Evolutionary conservation across 2,329 filamentous ascomycete genomes (phyloP), one percentile per base, ranked within the genome.

Genomic region (Monilinia fructicola): DNA sequence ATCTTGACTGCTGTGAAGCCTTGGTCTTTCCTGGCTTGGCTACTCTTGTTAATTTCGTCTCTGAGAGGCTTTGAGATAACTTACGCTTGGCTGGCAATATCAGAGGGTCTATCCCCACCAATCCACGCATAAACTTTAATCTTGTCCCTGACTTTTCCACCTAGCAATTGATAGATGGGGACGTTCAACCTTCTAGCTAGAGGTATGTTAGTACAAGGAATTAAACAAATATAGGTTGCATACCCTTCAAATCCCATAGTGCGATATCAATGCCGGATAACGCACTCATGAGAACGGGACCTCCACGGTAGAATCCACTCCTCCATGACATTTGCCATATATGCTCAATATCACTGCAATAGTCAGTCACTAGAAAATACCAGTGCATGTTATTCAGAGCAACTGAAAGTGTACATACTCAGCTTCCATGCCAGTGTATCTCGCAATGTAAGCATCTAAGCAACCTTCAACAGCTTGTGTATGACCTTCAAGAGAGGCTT

Each of bases 271-370:
- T 86, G 2, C 91, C 91, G 0, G 89, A 85, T 21, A 93, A 78
- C 0, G 90, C 91, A 71, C 87, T 90, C 90, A 93, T 93, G 70
- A 93, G 88, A 12, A 93, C 90, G 0, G 90, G 89, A 0, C 90
- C 91, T 2, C 90, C 90, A 38, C 91, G 83, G 76, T 93, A 93
- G 77, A 93, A 94, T 0, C 86, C 85, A 53, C 84, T 80, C 53
- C 90, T 83, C 84, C 87, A 93, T 35, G 85, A 85, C 70, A 84
- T 83, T 75, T 92, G 90, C 91, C 91, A 93, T 67, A 93, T 89
- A 69, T 92, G 87, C 74, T 93, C 90, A 70, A 93, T 93, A 59
- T 92, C 86, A 74, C 88, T 90, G 55, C 42, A 12, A 50, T 16
- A 46, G 40, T 46, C 14, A 21, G 44, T 59, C 14, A 48, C 48